Conservation (phyloP, 805 yeast genomes). For the Candida xiaguanensis region DNA sequence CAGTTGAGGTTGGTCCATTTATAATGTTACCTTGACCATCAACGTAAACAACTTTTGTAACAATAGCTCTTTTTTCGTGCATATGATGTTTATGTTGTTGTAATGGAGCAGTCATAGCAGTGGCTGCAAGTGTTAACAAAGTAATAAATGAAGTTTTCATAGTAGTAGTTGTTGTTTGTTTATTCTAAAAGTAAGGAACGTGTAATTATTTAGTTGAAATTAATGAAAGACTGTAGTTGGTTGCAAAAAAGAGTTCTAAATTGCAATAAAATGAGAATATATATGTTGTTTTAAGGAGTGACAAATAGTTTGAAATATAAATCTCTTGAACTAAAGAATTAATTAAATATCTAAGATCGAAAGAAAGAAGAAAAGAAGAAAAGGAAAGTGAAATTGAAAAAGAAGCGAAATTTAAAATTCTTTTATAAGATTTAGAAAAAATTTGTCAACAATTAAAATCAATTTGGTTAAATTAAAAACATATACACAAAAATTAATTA, state of each 20-base stretch:
- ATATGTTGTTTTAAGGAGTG: slow-evolving; percentile 1
- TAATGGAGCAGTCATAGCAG: slow-evolving; percentile 31
- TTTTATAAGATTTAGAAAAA: not conserved
- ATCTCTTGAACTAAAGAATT: not conserved
- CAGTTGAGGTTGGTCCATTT: slow-evolving; percentile 16
- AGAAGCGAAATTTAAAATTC: not conserved
- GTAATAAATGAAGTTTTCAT: slow-evolving; percentile 28
- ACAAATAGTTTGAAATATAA: slow-evolving; percentile 1
- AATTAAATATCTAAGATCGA: not conserved
- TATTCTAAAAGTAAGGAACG: slow-evolving; percentile 1
- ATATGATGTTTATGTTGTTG: slow-evolving; percentile 34
- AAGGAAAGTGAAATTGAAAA: not conserved
- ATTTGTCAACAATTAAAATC: not conserved
- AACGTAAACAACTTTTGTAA: slow-evolving; percentile 34
- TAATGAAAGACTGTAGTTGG: slow-evolving; percentile 14
- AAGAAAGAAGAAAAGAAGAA: not conserved
- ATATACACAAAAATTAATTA: not conserved
- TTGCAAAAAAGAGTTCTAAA: not conserved
- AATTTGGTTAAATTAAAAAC: slow-evolving; percentile 7
- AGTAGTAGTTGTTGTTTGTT: not conserved
- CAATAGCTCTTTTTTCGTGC: slow-evolving; percentile 35
- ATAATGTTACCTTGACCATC: slow-evolving; percentile 36
- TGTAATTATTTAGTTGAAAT: not conserved
- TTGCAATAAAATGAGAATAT: not conserved
- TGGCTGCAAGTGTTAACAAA: slow-evolving; percentile 23